These are phyloP conservation scores for Phytophthora pini DNA, from an alignment of 352 stramenopile species.

Conservation along the genomic window DNA sequence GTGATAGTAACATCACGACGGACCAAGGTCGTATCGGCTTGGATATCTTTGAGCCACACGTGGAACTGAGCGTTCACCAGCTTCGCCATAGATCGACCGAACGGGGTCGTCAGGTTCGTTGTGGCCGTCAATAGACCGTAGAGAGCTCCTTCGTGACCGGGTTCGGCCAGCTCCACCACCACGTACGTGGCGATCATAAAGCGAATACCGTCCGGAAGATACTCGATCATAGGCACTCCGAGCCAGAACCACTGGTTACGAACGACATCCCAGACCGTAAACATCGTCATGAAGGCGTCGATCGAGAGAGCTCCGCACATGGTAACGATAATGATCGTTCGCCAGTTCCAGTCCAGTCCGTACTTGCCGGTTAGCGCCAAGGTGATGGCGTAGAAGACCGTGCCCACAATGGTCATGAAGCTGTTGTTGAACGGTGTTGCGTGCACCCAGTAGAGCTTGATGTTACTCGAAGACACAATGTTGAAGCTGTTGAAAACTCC, in stretches of 20 bases:
- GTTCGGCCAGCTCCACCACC: conserved; percentile 57
- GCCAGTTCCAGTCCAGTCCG: conserved; percentile 67
- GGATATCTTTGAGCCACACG: conserved; percentile 54
- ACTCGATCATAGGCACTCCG: conserved; percentile 52
- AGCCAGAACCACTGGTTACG: conserved; percentile 70
- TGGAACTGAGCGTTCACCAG: conserved; percentile 55
- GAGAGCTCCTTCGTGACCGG: conserved; percentile 52
- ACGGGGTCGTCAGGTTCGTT: conserved; percentile 50
- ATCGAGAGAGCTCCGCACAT: conserved; percentile 43
- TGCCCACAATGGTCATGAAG: conserved; percentile 54
- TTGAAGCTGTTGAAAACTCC: conserved; percentile 69
- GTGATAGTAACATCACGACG: conserved; percentile 66
- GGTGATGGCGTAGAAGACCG: conserved; percentile 42
- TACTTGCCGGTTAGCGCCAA: conserved; percentile 45
- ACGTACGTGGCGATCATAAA: conserved; percentile 69
- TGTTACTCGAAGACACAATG: conserved; percentile 53
- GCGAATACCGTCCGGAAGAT: conserved; percentile 51
- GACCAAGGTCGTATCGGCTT: conserved; percentile 44
- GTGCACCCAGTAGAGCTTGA: conserved; percentile 62
- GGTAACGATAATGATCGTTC: conserved; percentile 36
- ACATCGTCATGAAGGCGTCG: conserved; percentile 57
- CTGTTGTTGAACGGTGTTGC: conserved; percentile 63
- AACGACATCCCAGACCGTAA: conserved; percentile 52
- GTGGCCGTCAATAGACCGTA: conserved; percentile 61
- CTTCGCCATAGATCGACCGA: conserved; percentile 51